A percentile compares a stretch with the other conserved stretches of the same genome.
These are phyloP conservation scores for Suillus americanus DNA, from an alignment of 768 basidiomycete species.

Conservation along the genomic window DNA sequence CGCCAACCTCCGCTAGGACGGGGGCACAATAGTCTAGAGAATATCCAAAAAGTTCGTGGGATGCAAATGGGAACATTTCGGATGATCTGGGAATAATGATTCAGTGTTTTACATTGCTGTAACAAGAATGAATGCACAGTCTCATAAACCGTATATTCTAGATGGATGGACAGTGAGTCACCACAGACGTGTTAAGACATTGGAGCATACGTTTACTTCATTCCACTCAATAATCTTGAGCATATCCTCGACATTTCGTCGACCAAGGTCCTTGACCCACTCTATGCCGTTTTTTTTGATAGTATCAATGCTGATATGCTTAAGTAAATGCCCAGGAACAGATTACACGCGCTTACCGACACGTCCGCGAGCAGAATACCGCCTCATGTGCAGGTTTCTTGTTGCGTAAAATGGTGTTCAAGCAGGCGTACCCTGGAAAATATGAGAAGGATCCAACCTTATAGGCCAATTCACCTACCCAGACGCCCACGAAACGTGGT, in stretches of 20 bases:
- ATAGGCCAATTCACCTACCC: constrained; percentile 33
- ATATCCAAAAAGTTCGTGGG: constrained; percentile 80
- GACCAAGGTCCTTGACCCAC: constrained; percentile 78
- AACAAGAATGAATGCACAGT: constrained; percentile 33
- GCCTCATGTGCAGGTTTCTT: constrained; percentile 62
- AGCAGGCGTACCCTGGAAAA: constrained; percentile 67
- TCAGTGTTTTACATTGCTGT: background rate
- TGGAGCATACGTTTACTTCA: constrained; percentile 63
- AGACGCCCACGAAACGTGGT: constrained; percentile 72
- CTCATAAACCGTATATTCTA: constrained; percentile 84
- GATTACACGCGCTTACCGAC: constrained; percentile 40
- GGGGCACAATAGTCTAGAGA: constrained; percentile 69
- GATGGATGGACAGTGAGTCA: background rate
- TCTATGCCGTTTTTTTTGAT: constrained; percentile 80
- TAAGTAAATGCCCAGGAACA: constrained; percentile 1
- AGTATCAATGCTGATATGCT: constrained; percentile 57
- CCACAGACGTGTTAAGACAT: background rate
- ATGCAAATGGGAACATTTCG: constrained; percentile 92
- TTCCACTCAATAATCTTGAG: constrained; percentile 86
- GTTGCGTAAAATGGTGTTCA: constrained; percentile 80
- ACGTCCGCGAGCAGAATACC: constrained; percentile 76
- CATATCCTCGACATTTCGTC: constrained; percentile 73
- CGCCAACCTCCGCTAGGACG: constrained; percentile 56
- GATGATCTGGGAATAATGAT: constrained; percentile 50
- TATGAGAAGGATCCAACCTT: constrained; percentile 2